Percentiles rank a stretch among this genome's conserved stretches.
These are phyloP conservation scores for Auriscalpium microsporum DNA, from an alignment of 768 basidiomycete genomes.

Conservation along the genomic window DNA sequence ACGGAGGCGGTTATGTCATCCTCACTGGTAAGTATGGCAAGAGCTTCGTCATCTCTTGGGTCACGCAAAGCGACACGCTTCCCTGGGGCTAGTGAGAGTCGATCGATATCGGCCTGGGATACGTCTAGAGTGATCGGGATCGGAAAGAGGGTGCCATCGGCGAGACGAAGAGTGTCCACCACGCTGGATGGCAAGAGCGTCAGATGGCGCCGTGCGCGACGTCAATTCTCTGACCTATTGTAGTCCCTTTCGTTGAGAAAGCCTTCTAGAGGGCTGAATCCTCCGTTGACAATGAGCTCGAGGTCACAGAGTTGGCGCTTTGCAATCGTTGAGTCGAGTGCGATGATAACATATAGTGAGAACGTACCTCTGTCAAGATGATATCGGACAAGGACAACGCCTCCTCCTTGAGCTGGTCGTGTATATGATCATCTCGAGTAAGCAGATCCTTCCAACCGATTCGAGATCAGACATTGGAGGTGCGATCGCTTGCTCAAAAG, in stretches of 20 bases:
- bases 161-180: slow-evolving; percentile 77
- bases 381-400: slow-evolving; percentile 64
- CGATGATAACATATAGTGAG: not conserved
- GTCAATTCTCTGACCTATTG: slow-evolving; percentile 48
- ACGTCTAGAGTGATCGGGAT: slow-evolving; percentile 95
- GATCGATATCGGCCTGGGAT: slow-evolving; percentile 65
- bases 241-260: slow-evolving; percentile 94
- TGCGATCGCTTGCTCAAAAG: not conserved
- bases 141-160: slow-evolving; percentile 81
- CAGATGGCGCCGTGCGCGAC: not conserved
- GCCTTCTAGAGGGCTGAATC: slow-evolving; percentile 96
- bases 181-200: slow-evolving; percentile 45
- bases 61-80: slow-evolving; percentile 78
- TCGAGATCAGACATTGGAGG: not conserved
- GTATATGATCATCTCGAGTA: slow-evolving; percentile 68
- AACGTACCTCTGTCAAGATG: slow-evolving; percentile 72
- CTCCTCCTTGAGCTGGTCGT: slow-evolving; percentile 65
- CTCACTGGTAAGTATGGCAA: slow-evolving; percentile 84
- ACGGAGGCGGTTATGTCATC: not conserved
- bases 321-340: slow-evolving; percentile 2
- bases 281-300: slow-evolving; percentile 92
- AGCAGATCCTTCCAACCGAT: slow-evolving; percentile 60
- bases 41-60: slow-evolving; percentile 84
- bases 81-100: slow-evolving; percentile 60
- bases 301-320: slow-evolving; percentile 96